A percentile compares a stretch with the other conserved stretches of the same genome.
Evolutionary conservation across 2,329 filamentous ascomycete genomes (phyloP).

Genomic region (Fragosphaeria purpurea): DNA sequence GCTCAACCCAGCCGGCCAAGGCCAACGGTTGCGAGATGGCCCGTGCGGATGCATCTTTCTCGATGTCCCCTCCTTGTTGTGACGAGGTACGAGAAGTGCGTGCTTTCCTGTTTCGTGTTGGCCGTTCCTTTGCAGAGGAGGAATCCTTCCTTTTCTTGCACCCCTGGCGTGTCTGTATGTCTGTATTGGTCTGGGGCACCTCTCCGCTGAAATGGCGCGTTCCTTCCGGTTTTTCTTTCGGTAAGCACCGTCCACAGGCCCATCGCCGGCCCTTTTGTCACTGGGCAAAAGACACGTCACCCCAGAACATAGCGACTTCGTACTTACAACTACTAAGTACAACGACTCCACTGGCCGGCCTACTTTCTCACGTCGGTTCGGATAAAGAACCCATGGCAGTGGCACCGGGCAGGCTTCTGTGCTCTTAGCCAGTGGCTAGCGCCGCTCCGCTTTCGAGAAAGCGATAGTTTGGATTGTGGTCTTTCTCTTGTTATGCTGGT

Average conservation of each 20-base stretch:
- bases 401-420: conserved; percentile 9
- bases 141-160: not conserved
- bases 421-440: conserved; percentile 1
- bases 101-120: not conserved
- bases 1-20: not conserved
- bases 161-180: not conserved
- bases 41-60: conserved; percentile 5
- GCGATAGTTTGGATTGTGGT: too few species aligned
- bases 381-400: conserved; percentile 10
- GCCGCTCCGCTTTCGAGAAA: too few species aligned
- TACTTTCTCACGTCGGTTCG: not conserved
- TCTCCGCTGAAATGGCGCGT: too few species aligned
- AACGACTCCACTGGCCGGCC: not conserved
- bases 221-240: too few species aligned
- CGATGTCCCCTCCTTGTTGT: not conserved
- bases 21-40: conserved; percentile 6
- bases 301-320: too few species aligned
- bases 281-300: too few species aligned
- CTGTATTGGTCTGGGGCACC: too few species aligned
- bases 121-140: not conserved
- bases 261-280: too few species aligned
- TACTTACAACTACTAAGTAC: not conserved
- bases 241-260: too few species aligned
- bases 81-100: too few species aligned
- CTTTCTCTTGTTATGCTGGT: too few species aligned